Base-by-base conservation (phyloP, 345 rosid species). In the Salix suchowensis region DNA sequence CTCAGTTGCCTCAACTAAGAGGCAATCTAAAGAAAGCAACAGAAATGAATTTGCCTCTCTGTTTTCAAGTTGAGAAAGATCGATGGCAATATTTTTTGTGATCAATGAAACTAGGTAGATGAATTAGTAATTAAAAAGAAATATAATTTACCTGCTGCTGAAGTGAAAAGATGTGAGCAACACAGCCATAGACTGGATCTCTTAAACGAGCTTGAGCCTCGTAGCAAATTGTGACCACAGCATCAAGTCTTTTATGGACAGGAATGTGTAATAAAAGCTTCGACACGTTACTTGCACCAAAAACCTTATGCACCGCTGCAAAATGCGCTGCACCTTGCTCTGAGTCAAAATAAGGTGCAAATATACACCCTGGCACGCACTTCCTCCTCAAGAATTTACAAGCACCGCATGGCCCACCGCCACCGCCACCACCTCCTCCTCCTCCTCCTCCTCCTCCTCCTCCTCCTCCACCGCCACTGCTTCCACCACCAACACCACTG, bases 401-500 rank as follows among this genome's bases (percentile, higher is more conserved):
- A 26, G 81, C 84, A 1, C 84, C 84, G 15, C 84, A 78, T 26
- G 84, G 84, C 40, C 84, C 84, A 1, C 84, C 67, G 0, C 78
- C 36, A 0, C 79, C 16, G 0, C 74, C 6, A 0, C 77, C 12
- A 0, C 79, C 39, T 1, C 65, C 14, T 0, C 68, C 15, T 0
- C 76, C 67, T 1, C 73, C 76, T 2, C 81, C 79, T 36, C 89
- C 39, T 1, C 65, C 14, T 0, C 68, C 15, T 0, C 76, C 67
- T 1, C 73, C 76, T 2, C 81, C 79, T 36, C 89, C 82, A 5
- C 82, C 18, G 0, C 84, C 71, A 15, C 86, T 71, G 1, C 82
- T 79, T 7, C 83, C 81, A 13, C 87, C 79, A 26, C 86, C 71
- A 21, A 83, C 78, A 67, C 86, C 82, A 77, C 91, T 82, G 18